These are phyloP conservation scores for Paraphoma sp. DNA, from an alignment of 2,329 filamentous ascomycete genomes.

Conservation along the genomic window DNA sequence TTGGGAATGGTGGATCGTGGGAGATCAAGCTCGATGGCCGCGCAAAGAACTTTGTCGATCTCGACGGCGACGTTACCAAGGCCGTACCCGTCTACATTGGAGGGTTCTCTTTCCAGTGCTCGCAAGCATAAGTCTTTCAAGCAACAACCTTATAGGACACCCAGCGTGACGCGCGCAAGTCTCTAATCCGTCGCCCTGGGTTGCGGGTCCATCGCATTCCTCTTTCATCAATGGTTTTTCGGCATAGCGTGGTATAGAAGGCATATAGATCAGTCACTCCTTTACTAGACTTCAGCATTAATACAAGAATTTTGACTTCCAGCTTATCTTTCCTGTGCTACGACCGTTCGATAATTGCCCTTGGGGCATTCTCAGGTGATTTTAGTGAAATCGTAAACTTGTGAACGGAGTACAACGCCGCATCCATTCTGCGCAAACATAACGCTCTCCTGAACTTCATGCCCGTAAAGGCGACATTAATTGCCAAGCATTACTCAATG, in stretches of 20 bases:
- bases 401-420: too few species aligned
- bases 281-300: not conserved
- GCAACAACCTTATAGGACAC: too few species aligned
- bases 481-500: not conserved
- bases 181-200: too few species aligned
- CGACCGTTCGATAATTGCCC: too few species aligned
- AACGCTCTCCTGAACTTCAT: too few species aligned
- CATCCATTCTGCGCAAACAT: too few species aligned
- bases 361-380: too few species aligned
- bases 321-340: too few species aligned
- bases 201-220: not conserved
- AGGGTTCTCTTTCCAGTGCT: conserved; percentile 20
- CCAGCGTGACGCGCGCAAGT: too few species aligned
- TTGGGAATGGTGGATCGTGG: not conserved
- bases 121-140: not conserved
- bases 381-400: too few species aligned
- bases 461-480: too few species aligned
- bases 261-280: not conserved
- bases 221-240: not conserved
- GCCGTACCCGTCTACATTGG: conserved; percentile 14
- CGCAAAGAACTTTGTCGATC: conserved; percentile 17
- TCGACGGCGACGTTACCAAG: conserved; percentile 16
- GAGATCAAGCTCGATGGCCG: conserved; percentile 16
- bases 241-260: not conserved
- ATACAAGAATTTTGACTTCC: too few species aligned